Evolutionary conservation across 148 eudicot genomes (phyloP).

Genomic region (Amaranthus cruentus): DNA sequence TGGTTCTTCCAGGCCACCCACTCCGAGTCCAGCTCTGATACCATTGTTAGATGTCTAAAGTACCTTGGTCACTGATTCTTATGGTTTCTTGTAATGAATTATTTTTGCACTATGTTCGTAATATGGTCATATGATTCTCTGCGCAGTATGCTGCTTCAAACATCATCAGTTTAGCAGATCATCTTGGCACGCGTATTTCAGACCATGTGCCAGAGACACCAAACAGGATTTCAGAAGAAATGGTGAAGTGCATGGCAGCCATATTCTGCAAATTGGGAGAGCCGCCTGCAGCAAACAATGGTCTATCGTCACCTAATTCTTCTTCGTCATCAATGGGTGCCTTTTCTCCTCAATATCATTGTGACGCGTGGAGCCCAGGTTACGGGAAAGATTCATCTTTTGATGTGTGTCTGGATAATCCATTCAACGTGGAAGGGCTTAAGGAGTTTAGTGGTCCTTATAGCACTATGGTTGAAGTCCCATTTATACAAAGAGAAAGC

Average conservation of each 20-base stretch:
- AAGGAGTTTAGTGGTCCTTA: slow-evolving; percentile 96
- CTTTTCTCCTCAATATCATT: slow-evolving; percentile 59
- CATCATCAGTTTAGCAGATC: slow-evolving; percentile 72
- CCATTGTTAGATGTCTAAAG: no score
- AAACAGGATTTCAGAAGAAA: slow-evolving; percentile 82
- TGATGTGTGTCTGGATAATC: slow-evolving; percentile 73
- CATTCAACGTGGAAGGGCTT: slow-evolving; percentile 82
- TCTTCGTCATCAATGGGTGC: slow-evolving; percentile 70
- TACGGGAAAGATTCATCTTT: slow-evolving; percentile 68
- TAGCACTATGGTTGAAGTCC: slow-evolving; percentile 86
- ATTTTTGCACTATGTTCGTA: neutral
- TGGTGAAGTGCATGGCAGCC: slow-evolving; percentile 86
- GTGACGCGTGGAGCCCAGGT: slow-evolving; percentile 80
- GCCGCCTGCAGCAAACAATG: slow-evolving; percentile 53
- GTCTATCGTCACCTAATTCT: slow-evolving; percentile 79
- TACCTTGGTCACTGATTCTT: no score
- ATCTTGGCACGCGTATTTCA: slow-evolving; percentile 75
- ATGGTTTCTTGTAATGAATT: no score
- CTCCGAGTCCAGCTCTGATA: no score
- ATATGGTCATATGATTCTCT: slow-evolving; percentile 3
- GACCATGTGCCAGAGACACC: slow-evolving; percentile 86
- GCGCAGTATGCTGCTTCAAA: slow-evolving; percentile 70
- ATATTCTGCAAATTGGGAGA: slow-evolving; percentile 89
- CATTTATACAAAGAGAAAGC: slow-evolving; percentile 59
- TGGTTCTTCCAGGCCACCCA: no score